Conservation (phyloP, 495 filamentous ascomycete genomes). For the Neurospora sublineolata region DNA sequence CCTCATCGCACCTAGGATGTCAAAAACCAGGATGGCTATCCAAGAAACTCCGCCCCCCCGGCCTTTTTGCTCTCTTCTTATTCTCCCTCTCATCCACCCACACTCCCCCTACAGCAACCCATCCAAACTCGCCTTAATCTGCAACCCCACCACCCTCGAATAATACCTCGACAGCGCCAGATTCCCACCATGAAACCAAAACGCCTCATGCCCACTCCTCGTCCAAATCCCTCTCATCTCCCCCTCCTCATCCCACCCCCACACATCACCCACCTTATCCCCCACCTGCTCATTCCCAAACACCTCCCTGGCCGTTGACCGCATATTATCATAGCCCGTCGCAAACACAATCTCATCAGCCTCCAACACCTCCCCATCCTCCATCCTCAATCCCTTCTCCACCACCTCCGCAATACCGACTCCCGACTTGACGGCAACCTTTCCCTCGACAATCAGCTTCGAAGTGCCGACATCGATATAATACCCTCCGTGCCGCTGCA, state of each 20-base stretch:
- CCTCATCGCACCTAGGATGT: not conserved
- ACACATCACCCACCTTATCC: conserved; percentile 54
- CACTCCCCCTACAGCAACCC: conserved; percentile 22
- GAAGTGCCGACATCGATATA: conserved; percentile 74
- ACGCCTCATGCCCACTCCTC: conserved; percentile 56
- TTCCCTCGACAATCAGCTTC: conserved; percentile 61
- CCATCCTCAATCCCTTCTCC: conserved; percentile 49
- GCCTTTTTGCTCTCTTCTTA: not conserved
- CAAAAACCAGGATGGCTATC: not conserved
- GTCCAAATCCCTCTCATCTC: conserved; percentile 66
- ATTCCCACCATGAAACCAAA: conserved; percentile 82
- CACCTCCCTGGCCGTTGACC: conserved; percentile 45
- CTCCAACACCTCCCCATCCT: conserved; percentile 53
- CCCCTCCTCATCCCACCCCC: conserved; percentile 70
- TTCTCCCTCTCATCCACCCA: not conserved
- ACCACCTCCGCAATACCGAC: conserved; percentile 51
- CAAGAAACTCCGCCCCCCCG: not conserved
- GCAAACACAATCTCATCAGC: conserved; percentile 78
- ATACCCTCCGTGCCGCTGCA: conserved; percentile 66
- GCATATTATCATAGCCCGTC: conserved; percentile 78
- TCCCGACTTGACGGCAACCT: conserved; percentile 66
- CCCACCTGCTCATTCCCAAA: conserved; percentile 58
- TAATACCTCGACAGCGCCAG: conserved; percentile 63
- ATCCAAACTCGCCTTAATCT: conserved; percentile 58
- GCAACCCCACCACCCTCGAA: conserved; percentile 59